These are phyloP conservation scores for Durio zibethinus DNA, from an alignment of 345 rosid species.

Conservation along the genomic window DNA sequence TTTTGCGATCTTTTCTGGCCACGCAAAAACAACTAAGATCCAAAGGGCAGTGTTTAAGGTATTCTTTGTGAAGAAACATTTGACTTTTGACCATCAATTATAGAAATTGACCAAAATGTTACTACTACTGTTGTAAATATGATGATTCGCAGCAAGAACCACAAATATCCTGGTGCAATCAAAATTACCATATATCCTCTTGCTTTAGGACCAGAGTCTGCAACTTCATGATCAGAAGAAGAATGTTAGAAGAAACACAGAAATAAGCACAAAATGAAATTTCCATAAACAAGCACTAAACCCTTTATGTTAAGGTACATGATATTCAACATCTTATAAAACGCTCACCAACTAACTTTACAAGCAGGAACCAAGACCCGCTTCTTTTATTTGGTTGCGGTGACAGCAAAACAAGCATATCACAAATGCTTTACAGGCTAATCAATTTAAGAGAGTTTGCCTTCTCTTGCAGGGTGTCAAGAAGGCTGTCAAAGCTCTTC, in stretches of 20 bases:
- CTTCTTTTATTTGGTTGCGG: slow-evolving; percentile 27
- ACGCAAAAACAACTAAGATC: neutral
- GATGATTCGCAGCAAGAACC: too few species aligned
- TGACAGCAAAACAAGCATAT: slow-evolving; percentile 2
- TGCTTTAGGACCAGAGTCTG: too few species aligned
- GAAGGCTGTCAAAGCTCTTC: slow-evolving; percentile 87
- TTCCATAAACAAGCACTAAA: neutral
- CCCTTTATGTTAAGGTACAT: slow-evolving; percentile 26
- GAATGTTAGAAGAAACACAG: neutral
- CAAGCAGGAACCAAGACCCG: slow-evolving; percentile 23
- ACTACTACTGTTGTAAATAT: too few species aligned
- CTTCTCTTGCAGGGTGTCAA: slow-evolving; percentile 88
- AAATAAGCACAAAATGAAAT: neutral
- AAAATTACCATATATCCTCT: too few species aligned
- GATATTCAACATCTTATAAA: slow-evolving; percentile 3
- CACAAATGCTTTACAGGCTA: slow-evolving; percentile 49
- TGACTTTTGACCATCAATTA: neutral
- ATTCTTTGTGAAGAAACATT: neutral
- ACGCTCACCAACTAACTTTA: neutral
- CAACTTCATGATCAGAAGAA: neutral
- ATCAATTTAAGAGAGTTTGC: slow-evolving; percentile 76
- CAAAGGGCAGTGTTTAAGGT: neutral
- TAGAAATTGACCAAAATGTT: neutral
- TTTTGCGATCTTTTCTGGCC: too few species aligned
- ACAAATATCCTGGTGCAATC: neutral